These are phyloP conservation scores for Trichosporon sp. DNA, from an alignment of 1,284 basidiomycete species.

Conservation along the genomic window DNA sequence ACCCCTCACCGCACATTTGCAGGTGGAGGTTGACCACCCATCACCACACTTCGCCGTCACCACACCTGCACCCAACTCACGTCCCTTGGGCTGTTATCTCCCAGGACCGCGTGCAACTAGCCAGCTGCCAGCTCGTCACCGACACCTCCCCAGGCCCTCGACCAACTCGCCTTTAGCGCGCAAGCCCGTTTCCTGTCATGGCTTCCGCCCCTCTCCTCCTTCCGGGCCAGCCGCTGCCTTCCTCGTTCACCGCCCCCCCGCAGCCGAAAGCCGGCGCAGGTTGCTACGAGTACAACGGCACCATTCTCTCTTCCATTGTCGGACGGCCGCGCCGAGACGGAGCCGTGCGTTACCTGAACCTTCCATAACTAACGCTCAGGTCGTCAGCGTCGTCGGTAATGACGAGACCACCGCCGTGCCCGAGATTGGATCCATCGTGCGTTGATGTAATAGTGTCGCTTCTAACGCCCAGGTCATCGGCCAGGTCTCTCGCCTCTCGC, in stretches of 20 bases:
- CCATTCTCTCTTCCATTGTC: conserved; percentile 71
- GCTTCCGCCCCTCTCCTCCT: conserved; percentile 59
- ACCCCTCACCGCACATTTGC: conserved; percentile 2
- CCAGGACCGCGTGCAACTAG: too few species aligned
- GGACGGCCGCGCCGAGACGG: conserved; percentile 68
- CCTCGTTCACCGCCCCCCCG: conserved; percentile 62
- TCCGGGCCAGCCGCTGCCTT: conserved; percentile 77
- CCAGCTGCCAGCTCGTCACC: too few species aligned
- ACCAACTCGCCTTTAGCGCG: too few species aligned
- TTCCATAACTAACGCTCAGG: conserved; percentile 30
- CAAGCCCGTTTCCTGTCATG: too few species aligned
- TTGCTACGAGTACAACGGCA: conserved; percentile 68
- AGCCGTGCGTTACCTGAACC: conserved; percentile 60
- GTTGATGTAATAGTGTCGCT: conserved; percentile 19
- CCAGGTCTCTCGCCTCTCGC: conserved; percentile 72
- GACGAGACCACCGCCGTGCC: conserved; percentile 54
- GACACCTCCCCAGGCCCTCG: too few species aligned
- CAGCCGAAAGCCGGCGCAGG: conserved; percentile 67
- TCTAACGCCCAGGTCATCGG: conserved; percentile 43
- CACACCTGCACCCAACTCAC: background rate
- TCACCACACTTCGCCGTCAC: background rate
- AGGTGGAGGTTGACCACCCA: conserved; percentile 14
- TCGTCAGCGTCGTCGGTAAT: conserved; percentile 52
- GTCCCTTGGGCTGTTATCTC: background rate
- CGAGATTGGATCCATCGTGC: conserved; percentile 54